These are phyloP conservation scores for Neofusicoccum ribis DNA, from an alignment of 2,329 filamentous ascomycete species.

Conservation along the genomic window DNA sequence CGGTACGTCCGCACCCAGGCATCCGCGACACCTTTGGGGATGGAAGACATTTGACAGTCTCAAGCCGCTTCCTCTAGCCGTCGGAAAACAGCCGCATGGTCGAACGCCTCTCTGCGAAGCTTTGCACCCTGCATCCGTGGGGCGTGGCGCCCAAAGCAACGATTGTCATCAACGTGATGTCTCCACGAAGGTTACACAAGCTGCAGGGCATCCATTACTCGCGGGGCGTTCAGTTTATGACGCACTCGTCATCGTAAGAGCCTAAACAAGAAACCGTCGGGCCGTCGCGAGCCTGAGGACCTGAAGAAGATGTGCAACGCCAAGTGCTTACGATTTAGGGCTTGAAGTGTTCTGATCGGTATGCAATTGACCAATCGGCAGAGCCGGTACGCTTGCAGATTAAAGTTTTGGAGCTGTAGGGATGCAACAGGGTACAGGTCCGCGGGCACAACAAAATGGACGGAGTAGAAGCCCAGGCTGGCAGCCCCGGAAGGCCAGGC, in stretches of 20 bases:
- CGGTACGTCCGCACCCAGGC: background rate
- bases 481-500: background rate
- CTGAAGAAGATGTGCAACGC: background rate
- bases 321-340: background rate
- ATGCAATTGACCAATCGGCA: background rate
- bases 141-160: background rate
- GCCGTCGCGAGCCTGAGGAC: background rate
- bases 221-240: background rate
- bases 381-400: background rate
- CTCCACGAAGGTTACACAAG: background rate
- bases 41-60: background rate
- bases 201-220: background rate
- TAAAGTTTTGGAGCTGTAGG: background rate
- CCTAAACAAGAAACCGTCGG: background rate
- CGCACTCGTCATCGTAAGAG: background rate
- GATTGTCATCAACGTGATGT: background rate
- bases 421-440: background rate
- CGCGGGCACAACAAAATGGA: background rate
- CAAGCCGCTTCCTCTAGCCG: too few species aligned
- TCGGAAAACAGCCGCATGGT: too few species aligned
- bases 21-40: background rate
- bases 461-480: background rate
- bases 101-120: background rate
- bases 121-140: background rate
- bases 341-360: background rate